A percentile compares a stretch with the other conserved stretches of the same genome.
These are phyloP conservation scores for Mortierella sp. DNA, from an alignment of 371 early-diverging fungal genomes.

Conservation along the genomic window DNA sequence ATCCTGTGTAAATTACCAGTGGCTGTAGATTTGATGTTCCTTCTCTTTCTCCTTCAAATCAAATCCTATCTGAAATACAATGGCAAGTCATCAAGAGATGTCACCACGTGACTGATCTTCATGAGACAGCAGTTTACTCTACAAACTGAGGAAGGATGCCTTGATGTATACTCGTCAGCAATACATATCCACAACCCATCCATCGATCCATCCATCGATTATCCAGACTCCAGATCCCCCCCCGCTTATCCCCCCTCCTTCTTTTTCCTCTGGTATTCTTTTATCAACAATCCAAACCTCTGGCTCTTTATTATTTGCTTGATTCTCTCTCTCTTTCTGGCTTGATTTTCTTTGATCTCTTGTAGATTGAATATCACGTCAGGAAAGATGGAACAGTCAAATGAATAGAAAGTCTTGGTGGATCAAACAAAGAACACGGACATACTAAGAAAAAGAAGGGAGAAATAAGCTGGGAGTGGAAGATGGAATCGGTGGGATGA, in stretches of 20 bases:
- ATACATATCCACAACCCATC: slow-evolving; percentile 12
- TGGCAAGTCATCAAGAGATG: slow-evolving; percentile 45
- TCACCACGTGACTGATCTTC: slow-evolving; percentile 30
- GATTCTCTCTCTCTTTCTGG: not conserved
- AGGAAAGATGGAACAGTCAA: not conserved
- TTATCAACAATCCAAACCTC: not conserved
- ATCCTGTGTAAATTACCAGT: not conserved
- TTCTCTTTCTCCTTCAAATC: slow-evolving; percentile 11
- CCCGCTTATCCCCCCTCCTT: not conserved
- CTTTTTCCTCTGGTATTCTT: not conserved
- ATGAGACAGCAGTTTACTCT: slow-evolving; percentile 49
- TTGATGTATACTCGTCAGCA: not conserved
- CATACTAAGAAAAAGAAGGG: not conserved
- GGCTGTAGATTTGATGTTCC: not conserved
- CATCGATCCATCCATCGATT: slow-evolving; percentile 24
- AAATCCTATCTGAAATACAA: slow-evolving; percentile 14
- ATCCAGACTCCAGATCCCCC: not conserved
- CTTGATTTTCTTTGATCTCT: no score
- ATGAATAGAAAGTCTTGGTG: not conserved
- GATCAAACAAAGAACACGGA: not conserved
- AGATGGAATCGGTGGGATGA: not conserved
- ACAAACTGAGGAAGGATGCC: slow-evolving; percentile 50
- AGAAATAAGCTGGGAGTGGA: not conserved
- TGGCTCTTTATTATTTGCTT: not conserved
- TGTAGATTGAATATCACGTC: not conserved